Evolutionary conservation across 1,284 basidiomycete genomes (phyloP), one percentile per base, ranked within the genome.

Genomic region (Sphagnurus paluster): DNA sequence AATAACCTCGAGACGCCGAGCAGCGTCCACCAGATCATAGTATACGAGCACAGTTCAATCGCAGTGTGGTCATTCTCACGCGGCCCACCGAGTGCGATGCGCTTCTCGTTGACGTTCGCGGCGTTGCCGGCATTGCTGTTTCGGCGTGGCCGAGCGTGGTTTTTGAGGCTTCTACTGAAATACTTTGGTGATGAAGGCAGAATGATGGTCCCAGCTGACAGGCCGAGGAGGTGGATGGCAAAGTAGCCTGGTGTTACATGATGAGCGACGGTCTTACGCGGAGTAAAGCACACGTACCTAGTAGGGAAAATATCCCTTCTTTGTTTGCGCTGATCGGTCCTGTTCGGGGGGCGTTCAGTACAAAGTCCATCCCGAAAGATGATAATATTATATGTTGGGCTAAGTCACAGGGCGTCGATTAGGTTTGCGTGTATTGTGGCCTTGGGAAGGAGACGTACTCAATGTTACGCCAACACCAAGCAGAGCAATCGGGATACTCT

Each of bases 201-300:
- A 26, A 96, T 66, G 28, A 95, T 71, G 0, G 90, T 87, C 1
- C 95, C 96, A 0, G 82, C 75, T 1, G 89, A 85, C 8, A 96
- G 71, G 1, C 94, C 96, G 9, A 98, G 70, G 2, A 98, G 71
- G 61, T 95, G 94, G 48, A 99, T 85, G 0, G 93, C 79, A 6
- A 97, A 74, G 66, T 99, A 99, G 5, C 96, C 95, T 89, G 52
- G 28, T 39, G n/a, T 43, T n/a, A n/a, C n/a, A 39, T 46, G 7
- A 39, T 5, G 21, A 6, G 23, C 20, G 28, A 21, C 14, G 14
- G 10, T 42, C 2, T 14, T 4, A 11, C n/a, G 10, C 2, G 1
- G 37, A 38, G 24, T n/a, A 23, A 10, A n/a, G 16, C 11, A 39
- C 13, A 42, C 71, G 44, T 45, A 86, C 90, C 90, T 38, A 81